Percentiles rank a stretch among this genome's conserved stretches.
Evolutionary conservation across 2,329 filamentous ascomycete genomes (phyloP).

Genomic region (Fusarium hainanense): DNA sequence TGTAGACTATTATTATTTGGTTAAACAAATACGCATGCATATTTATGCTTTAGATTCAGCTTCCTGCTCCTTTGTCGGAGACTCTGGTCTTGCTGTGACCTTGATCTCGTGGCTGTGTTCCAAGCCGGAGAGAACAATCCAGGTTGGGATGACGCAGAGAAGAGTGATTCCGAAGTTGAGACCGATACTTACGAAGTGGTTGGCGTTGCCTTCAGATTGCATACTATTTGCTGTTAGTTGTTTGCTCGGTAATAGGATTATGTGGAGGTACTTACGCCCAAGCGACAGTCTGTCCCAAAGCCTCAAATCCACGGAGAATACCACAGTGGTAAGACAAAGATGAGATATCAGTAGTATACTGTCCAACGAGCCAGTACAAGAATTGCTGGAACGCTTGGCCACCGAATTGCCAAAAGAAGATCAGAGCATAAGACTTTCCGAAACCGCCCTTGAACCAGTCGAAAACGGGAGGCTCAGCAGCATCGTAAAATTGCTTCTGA

Average conservation of each 20-base stretch:
- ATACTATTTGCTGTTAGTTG: neutral
- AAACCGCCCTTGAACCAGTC: slow-evolving; percentile 38
- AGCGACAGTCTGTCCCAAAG: slow-evolving; percentile 17
- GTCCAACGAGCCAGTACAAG: slow-evolving; percentile 23
- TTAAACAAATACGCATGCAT: neutral
- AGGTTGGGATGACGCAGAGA: slow-evolving; percentile 9
- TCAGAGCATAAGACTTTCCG: slow-evolving; percentile 28
- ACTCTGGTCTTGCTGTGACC: neutral
- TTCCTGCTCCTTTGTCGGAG: slow-evolving; percentile 1
- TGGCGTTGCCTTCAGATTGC: slow-evolving; percentile 27
- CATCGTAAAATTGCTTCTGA: slow-evolving; percentile 33
- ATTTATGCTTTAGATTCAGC: neutral
- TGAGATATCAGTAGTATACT: slow-evolving; percentile 9
- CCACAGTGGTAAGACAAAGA: slow-evolving; percentile 22
- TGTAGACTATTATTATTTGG: neutral
- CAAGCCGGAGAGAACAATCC: slow-evolving; percentile 15
- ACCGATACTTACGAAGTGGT: slow-evolving; percentile 21
- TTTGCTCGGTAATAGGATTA: neutral
- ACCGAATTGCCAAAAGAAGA: slow-evolving; percentile 39
- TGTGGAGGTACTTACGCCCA: slow-evolving; percentile 10
- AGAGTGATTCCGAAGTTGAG: slow-evolving; percentile 23
- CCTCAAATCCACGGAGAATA: slow-evolving; percentile 23
- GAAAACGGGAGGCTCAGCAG: slow-evolving; percentile 16
- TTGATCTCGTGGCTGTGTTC: slow-evolving; percentile 24
- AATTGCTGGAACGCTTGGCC: slow-evolving; percentile 33